Evolutionary conservation across 2,329 filamentous ascomycete genomes (phyloP), one percentile per base, ranked within the genome.

Genomic region (Parafenestella ontariensis): DNA sequence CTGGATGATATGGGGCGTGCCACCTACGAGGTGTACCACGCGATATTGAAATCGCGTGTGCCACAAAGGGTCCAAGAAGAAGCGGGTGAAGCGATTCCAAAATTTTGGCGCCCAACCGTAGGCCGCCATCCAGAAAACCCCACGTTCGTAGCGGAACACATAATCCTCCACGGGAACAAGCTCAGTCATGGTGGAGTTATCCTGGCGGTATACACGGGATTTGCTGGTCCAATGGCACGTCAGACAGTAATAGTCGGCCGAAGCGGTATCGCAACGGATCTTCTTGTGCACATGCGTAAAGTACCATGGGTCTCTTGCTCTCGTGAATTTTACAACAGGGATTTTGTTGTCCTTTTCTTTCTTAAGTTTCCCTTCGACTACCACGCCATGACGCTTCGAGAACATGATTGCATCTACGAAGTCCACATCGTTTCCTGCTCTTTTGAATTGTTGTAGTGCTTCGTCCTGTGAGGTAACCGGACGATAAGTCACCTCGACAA

Each of bases 271-370:
- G 23, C 46, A 54, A 5, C 52, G 52, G 15, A 50, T 34, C 33
- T 49, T 52, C 9, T 21, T 31, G 28, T 48, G 52, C 13, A 82
- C 86, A 59, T 88, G 87, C 0, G 90, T 74, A 54, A 90, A 91
- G 70, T 89, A 91, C 89, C 88, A 91, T 0, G 86, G 83, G 58
- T 91, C 88, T 4, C 43, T 29, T 9, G 54, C 29, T n/a, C 52
- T 21, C 29, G 48, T 57, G 44, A 62, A 56, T 11, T 28, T 49
- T 10, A 41, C 18, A 2, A 46, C 7, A n/a, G 44, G 42, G 15
- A 28, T 17, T 15, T n/a, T 42, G 24, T 5, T 23, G 24, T 10
- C 36, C n/a, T 18, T 21, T 23, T 23, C 20, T 17, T 47, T 9
- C 7, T 20, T 8, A 8, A 60, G 29, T 15, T 49, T 46, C 9